phyloP scores from a whole-genome alignment of 139 green algal genomes.

The Nannochloris sp. region DNA sequence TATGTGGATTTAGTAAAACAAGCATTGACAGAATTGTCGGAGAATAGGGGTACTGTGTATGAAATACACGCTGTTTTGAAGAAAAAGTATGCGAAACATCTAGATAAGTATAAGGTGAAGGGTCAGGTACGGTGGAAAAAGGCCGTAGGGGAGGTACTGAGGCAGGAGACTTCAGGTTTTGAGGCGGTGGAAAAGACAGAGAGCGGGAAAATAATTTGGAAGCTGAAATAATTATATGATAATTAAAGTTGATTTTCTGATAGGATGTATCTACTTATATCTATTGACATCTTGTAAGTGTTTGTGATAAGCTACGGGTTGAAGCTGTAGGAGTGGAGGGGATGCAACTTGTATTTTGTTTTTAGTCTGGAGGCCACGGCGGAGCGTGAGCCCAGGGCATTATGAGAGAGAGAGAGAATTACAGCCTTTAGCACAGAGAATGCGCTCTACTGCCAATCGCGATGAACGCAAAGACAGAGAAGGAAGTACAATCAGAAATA shows the following conservation, averaged over 20 bases:
- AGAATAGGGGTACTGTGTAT: slow-evolving; percentile 6
- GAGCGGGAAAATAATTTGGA: slow-evolving; percentile 16
- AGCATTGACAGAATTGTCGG: slow-evolving; percentile 1
- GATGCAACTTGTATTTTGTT: no score
- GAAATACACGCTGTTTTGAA: slow-evolving; percentile 22
- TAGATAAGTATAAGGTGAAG: slow-evolving; percentile 17
- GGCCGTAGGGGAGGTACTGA: slow-evolving; percentile 9
- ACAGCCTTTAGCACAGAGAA: no score
- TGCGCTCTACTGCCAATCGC: no score
- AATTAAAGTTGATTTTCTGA: neutral
- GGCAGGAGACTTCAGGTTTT: slow-evolving; percentile 3
- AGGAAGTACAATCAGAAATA: no score
- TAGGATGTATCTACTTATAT: neutral
- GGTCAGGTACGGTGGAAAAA: slow-evolving; percentile 8
- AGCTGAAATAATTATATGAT: neutral
- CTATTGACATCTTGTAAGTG: neutral
- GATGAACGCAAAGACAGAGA: no score
- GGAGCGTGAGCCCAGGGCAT: no score
- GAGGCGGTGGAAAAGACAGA: slow-evolving; percentile 6
- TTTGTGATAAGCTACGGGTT: no score
- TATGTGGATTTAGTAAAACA: slow-evolving; percentile 16
- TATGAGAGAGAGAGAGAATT: no score
- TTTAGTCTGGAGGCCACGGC: no score
- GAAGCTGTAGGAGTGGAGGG: no score
- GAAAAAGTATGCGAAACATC: neutral